Base-by-base conservation (phyloP, 2,329 filamentous ascomycete genomes). In the Drechslera avenae region DNA sequence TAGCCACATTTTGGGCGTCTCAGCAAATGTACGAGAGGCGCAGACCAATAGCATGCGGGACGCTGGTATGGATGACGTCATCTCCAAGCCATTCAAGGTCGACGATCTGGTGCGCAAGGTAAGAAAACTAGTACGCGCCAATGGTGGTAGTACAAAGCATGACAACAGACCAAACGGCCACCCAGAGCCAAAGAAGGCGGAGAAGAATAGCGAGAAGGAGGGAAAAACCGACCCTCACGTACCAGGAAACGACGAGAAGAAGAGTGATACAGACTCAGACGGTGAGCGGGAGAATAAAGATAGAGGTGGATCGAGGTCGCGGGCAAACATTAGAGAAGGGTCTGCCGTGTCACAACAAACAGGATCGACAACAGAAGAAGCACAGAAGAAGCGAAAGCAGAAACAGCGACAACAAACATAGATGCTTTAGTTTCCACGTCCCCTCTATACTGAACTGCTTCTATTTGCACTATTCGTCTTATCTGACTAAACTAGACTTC, bases 31-130 rank as follows among this genome's bases (percentile, higher is more conserved):
- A 3, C 64, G 69, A 3, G 63, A 70, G 17, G 66, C 56, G 10
- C 73, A 76, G 50, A 73, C 59, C 3, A 53, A 53, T 5, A 62
- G 60, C 5, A 73, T 73, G 62, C 51, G 66, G 5, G 63, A 67
- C 2, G 71, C 73, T 4, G 73, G 73, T 5, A 75, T 73, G 62
- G 69, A 75, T 36, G 69, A 71, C 16, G 62, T 74, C 13, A 75
- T 69, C 18, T 71, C 69, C 37, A 76, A 76, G 44, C 73, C 73
- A 0, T 70, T 73, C 59, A 73, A 73, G 42, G 69, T 73, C 3
- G 66, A 72, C 14, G 69, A 70, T 37, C 45, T 73, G 14, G 63
- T 72, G 3, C 59, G 57, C 28, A 70, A 64, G 39, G 68, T 73
- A 5, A 52, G 45, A n/a, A 46, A 40, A 13, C 37, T 73, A 13